Conservation (phyloP, 2,329 filamentous ascomycete species). For the Herpotrichia juniperi region DNA sequence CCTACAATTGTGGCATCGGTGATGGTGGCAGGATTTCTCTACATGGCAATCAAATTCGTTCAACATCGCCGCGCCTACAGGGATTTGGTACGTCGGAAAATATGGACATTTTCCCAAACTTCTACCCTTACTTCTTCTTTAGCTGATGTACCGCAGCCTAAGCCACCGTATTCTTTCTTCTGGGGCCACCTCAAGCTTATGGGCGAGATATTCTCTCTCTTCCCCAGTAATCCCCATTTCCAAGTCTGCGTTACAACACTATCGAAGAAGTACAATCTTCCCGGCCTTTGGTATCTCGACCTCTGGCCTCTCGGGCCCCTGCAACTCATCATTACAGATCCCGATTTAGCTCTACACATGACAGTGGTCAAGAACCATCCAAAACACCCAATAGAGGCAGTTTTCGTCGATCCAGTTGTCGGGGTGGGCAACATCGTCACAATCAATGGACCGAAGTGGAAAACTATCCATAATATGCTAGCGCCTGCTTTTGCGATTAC, state of each 20-base stretch:
- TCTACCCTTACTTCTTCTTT: not conserved
- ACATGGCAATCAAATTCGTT: slow-evolving; percentile 23
- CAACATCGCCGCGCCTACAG: slow-evolving; percentile 29
- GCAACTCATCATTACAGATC: slow-evolving; percentile 44
- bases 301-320: slow-evolving; percentile 49
- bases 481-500: slow-evolving; percentile 42
- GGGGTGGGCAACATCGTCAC: slow-evolving; percentile 37
- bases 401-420: slow-evolving; percentile 29
- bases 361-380: slow-evolving; percentile 40
- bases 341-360: slow-evolving; percentile 46
- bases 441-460: slow-evolving; percentile 41
- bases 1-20: slow-evolving; percentile 14
- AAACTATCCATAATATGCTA: slow-evolving; percentile 42
- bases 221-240: slow-evolving; percentile 44
- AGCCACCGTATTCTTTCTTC: slow-evolving; percentile 49
- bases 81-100: slow-evolving; percentile 22
- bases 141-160: slow-evolving; percentile 31
- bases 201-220: slow-evolving; percentile 37
- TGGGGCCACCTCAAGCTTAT: slow-evolving; percentile 50
- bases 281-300: slow-evolving; percentile 51
- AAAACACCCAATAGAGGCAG: slow-evolving; percentile 28
- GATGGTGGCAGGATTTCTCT: slow-evolving; percentile 19
- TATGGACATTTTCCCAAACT: not conserved
- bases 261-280: slow-evolving; percentile 41
- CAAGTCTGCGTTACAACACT: slow-evolving; percentile 44